These are phyloP conservation scores for Funneliformis caledonium DNA, from an alignment of 371 early-diverging fungal genomes.

Conservation along the genomic window DNA sequence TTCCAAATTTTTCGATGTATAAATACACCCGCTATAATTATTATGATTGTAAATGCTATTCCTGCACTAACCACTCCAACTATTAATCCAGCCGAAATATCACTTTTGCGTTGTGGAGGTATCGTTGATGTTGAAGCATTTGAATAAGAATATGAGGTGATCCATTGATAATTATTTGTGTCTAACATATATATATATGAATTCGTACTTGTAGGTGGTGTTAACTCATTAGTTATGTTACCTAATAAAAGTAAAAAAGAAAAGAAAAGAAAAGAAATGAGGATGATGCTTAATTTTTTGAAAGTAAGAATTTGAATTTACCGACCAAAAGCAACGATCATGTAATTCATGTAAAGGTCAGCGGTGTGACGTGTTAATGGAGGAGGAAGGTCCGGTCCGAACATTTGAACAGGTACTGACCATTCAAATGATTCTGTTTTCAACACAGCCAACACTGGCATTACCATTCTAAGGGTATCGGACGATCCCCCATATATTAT, in stretches of 20 bases:
- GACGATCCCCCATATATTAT: not conserved
- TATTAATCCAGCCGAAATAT: not conserved
- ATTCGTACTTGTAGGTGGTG: not conserved
- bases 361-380: not conserved
- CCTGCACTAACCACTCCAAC: not conserved
- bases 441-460: not conserved
- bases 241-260: too few relatives aligned
- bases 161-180: not conserved
- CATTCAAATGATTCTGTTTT: not conserved
- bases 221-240: not conserved
- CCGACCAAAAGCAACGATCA: slow-evolving; percentile 2
- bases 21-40: not conserved
- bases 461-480: not conserved
- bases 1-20: not conserved
- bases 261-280: not conserved
- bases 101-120: too few relatives aligned
- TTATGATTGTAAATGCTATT: not conserved
- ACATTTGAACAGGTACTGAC: not conserved
- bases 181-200: not conserved
- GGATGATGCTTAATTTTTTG: not conserved
- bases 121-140: not conserved
- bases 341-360: not conserved
- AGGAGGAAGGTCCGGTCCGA: not conserved
- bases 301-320: not conserved
- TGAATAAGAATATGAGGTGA: not conserved